Base-by-base conservation (phyloP, 345 rosid genomes). In the Linum trigynum region DNA sequence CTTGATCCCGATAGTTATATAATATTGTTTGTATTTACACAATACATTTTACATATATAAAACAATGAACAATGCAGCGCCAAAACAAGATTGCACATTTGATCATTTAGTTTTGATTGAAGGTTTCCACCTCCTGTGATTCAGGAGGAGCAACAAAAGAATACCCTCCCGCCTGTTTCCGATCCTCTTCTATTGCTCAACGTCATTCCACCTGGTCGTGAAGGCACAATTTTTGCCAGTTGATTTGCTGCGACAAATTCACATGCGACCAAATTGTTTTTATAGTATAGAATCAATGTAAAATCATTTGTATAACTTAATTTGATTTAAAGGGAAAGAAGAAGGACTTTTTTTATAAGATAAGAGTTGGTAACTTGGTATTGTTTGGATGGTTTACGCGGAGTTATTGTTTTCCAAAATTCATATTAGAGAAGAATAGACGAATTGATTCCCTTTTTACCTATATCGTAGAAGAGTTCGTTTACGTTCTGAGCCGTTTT, bases 381-480 rank as follows among this genome's bases (percentile, higher is more conserved):
- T 23, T 1, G 32, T 23, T 23, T 23, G 32, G 50, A 43, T 43
- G 9, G 5, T 43, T 43, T 43, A 11, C 50, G 6, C 8, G 48
- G 48, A 1, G 6, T 11, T 1, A 43, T 43, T 43, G 50, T 43
- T 43, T 43, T 43, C 50, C 3, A 5, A 43, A 43, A 7, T 43
- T 11, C 50, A 1, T 43, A 43, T 5, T 43, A 5, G 5, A 5
- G 9, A 43, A 43, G 3, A 7, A 43, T 5, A 7, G 10, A 43
- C 50, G 6, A 43, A 11, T 48, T 10, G 53, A 5, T 12, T 9
- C 12, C 8, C 9, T 3, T 37, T 35, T 73, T 80, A 86, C 91
- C 91, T 75, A 86, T 86, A 69, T 86, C 89, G 39, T 86, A 86
- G 64, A 86, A 86, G 40, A 86, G 91, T 71, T 86, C 89, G 11